Conservation (phyloP, 2,329 filamentous ascomycete genomes). For the Colletotrichum graminicola region DNA sequence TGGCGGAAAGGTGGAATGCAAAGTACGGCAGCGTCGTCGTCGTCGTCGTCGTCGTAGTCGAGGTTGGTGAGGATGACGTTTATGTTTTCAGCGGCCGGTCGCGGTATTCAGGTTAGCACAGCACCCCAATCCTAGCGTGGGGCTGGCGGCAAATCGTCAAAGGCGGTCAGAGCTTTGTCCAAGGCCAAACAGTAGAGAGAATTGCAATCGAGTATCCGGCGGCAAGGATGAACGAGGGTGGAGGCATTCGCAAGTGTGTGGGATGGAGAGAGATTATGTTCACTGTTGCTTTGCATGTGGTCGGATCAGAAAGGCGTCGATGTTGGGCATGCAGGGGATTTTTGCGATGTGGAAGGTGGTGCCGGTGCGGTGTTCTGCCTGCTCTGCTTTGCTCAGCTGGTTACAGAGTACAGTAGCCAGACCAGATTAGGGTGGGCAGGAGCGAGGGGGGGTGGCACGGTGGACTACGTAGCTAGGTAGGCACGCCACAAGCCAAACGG, state of each 20-base stretch:
- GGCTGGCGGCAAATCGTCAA: slow-evolving; percentile 41
- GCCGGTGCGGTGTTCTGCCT: slow-evolving; percentile 20
- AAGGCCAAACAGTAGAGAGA: slow-evolving; percentile 27
- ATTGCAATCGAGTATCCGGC: slow-evolving; percentile 23
- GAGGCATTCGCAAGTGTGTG: slow-evolving; percentile 26
- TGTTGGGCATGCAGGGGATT: slow-evolving; percentile 36
- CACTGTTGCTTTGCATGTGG: slow-evolving; percentile 19
- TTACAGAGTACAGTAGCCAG: slow-evolving; percentile 15
- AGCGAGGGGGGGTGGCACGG: not conserved
- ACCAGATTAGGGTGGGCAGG: slow-evolving; percentile 9
- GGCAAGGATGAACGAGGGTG: slow-evolving; percentile 8
- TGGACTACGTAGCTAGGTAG: not conserved
- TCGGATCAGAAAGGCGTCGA: slow-evolving; percentile 32
- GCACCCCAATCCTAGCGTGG: slow-evolving; percentile 41
- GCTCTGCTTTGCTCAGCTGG: slow-evolving; percentile 21
- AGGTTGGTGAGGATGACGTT: slow-evolving; percentile 35
- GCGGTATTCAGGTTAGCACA: slow-evolving; percentile 40
- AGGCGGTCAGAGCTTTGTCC: slow-evolving; percentile 42
- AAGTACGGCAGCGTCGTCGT: slow-evolving; percentile 36
- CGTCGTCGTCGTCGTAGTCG: slow-evolving; percentile 17
- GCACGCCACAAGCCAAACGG: slow-evolving; percentile 3
- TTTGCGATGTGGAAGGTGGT: slow-evolving; percentile 33
- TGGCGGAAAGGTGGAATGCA: slow-evolving; percentile 36
- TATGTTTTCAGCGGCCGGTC: slow-evolving; percentile 40
- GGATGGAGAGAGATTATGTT: slow-evolving; percentile 36